A percentile compares a stretch with the other conserved stretches of the same genome.
These are phyloP conservation scores for Nissolia schottii DNA, from an alignment of 306 rosid species.

Conservation along the genomic window DNA sequence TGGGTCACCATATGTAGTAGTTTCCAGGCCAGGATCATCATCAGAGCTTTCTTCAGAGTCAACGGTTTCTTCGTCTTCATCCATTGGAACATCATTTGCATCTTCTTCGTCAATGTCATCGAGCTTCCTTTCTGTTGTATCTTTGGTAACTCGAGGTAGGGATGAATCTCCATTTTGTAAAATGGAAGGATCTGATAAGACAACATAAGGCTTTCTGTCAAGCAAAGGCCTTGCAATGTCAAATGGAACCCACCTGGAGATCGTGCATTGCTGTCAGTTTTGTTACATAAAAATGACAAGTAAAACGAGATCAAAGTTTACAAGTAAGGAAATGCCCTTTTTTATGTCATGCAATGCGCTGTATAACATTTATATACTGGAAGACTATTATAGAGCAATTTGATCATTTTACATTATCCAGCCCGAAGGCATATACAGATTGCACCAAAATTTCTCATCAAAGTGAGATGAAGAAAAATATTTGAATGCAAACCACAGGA, in stretches of 20 bases:
- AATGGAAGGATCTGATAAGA: conserved; percentile 64
- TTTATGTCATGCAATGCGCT: not conserved
- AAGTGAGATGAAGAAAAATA: not conserved
- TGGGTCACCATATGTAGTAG: conserved; percentile 30
- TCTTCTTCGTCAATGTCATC: conserved; percentile 46
- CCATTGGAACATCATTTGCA: conserved; percentile 49
- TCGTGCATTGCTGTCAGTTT: conserved; percentile 33
- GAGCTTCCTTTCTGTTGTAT: conserved; percentile 36
- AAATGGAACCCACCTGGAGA: conserved; percentile 84
- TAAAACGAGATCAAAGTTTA: conserved; percentile 15
- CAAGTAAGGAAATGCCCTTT: not conserved
- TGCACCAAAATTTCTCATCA: not conserved
- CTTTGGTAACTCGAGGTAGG: conserved; percentile 34
- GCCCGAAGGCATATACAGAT: not conserved
- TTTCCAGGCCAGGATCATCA: conserved; percentile 45
- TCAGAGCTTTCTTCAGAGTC: conserved; percentile 61
- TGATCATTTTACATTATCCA: conserved; percentile 1
- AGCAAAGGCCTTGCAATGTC: conserved; percentile 72
- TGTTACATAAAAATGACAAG: not conserved
- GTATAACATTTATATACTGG: not conserved
- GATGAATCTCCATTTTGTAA: conserved; percentile 52
- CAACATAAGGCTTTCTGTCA: conserved; percentile 61
- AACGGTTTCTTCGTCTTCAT: conserved; percentile 50
- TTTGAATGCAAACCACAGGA: not conserved
- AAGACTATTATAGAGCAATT: not conserved